Evolutionary conservation across 2,329 filamentous ascomycete species (phyloP).

Genomic region (Metarhizium robertsii): DNA sequence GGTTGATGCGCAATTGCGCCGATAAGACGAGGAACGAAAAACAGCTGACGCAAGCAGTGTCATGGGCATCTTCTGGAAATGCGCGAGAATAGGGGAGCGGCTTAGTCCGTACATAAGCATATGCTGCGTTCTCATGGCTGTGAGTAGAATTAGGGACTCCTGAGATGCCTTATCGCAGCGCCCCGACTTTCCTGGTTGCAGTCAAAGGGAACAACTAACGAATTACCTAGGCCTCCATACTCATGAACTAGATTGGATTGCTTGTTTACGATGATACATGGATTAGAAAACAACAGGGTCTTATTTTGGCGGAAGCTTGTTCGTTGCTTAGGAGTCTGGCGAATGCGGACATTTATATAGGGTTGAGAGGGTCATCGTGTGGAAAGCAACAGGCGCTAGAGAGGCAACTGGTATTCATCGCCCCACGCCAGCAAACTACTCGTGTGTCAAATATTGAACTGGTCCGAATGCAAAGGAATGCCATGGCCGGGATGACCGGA

Average conservation of each 20-base stretch:
- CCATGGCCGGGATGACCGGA: neutral
- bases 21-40: neutral
- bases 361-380: neutral
- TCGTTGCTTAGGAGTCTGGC: neutral
- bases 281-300: neutral
- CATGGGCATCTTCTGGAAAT: slow-evolving; percentile 92
- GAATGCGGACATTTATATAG: neutral
- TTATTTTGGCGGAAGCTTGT: neutral
- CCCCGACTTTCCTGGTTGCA: neutral
- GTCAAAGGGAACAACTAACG: slow-evolving; percentile 4
- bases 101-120: slow-evolving; percentile 92
- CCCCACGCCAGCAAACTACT: neutral
- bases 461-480: neutral
- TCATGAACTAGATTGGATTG: slow-evolving; percentile 27
- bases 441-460: neutral
- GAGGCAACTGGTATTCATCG: neutral
- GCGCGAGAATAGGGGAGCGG: slow-evolving; percentile 82
- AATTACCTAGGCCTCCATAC: slow-evolving; percentile 23
- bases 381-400: neutral
- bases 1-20: neutral
- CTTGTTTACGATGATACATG: neutral
- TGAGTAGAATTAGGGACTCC: slow-evolving; percentile 31
- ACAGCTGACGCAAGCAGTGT: slow-evolving; percentile 36
- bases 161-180: slow-evolving; percentile 1
- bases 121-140: slow-evolving; percentile 90